A percentile compares a stretch with the other conserved stretches of the same genome.
phyloP scores from a whole-genome alignment of 2,329 filamentous ascomycete species.

The Xylaria sp. region DNA sequence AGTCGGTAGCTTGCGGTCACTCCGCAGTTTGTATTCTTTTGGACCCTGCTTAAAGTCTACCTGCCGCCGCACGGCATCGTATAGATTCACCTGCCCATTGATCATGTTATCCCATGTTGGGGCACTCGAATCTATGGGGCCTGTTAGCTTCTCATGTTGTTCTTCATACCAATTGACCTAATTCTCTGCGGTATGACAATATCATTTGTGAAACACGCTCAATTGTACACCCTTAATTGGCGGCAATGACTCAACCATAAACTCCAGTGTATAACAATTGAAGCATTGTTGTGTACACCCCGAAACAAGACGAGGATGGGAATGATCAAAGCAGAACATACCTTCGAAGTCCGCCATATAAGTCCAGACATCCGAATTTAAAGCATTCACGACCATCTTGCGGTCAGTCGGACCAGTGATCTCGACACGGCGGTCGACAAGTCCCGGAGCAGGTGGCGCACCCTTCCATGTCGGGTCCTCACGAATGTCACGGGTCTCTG shows the following conservation, averaged over 20 bases:
- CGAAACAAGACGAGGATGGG: conserved; percentile 10
- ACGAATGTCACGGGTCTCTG: conserved; percentile 94
- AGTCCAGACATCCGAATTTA: conserved; percentile 96
- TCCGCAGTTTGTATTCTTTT: conserved; percentile 98
- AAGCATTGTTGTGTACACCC: background rate
- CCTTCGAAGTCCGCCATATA: conserved; percentile 99
- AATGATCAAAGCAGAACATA: conserved; percentile 55
- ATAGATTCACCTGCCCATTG: conserved; percentile 96
- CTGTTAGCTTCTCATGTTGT: conserved; percentile 32
- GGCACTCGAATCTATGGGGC: conserved; percentile 80
- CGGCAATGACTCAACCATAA: background rate
- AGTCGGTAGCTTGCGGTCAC: conserved; percentile 84
- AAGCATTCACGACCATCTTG: conserved; percentile 98
- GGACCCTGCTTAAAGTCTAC: conserved; percentile 95
- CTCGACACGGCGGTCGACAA: conserved; percentile 93
- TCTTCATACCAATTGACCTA: background rate
- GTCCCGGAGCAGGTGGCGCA: conserved; percentile 87
- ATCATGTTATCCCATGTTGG: conserved; percentile 99
- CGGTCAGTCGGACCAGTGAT: conserved; percentile 97
- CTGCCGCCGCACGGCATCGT: conserved; percentile 92
- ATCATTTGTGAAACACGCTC: background rate
- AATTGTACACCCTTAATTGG: conserved; percentile 7
- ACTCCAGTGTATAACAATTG: background rate
- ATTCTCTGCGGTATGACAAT: background rate
- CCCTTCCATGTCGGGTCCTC: conserved; percentile 95